phyloP scores from a whole-genome alignment of 2,329 filamentous ascomycete species.

The Penicillium occitanis region DNA sequence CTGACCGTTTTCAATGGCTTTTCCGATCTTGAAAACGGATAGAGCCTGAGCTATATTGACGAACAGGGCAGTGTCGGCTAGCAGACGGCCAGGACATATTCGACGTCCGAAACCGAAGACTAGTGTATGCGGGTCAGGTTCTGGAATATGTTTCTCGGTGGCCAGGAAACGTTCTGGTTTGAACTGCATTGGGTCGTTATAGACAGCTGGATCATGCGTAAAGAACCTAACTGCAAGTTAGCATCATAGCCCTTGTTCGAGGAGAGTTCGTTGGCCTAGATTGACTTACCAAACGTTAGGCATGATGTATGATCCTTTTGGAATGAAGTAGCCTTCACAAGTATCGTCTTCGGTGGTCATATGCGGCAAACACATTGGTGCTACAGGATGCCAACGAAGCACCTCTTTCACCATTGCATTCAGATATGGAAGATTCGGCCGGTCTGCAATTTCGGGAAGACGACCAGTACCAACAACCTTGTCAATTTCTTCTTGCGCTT shows the following conservation, averaged over 20 bases:
- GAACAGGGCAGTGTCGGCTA: conserved; percentile 46
- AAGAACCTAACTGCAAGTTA: conserved; percentile 35
- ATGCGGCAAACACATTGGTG: conserved; percentile 29
- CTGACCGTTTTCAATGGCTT: conserved; percentile 39
- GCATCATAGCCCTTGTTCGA: not conserved
- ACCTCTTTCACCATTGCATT: conserved; percentile 34
- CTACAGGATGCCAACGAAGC: conserved; percentile 31
- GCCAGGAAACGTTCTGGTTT: conserved; percentile 46
- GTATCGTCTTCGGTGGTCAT: conserved; percentile 25
- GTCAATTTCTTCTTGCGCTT: conserved; percentile 47
- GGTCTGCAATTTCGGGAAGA: conserved; percentile 39
- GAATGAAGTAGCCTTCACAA: conserved; percentile 26
- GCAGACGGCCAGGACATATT: conserved; percentile 44
- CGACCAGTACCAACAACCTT: conserved; percentile 32
- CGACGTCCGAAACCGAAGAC: conserved; percentile 45
- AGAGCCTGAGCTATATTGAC: conserved; percentile 47
- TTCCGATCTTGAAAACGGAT: conserved; percentile 48
- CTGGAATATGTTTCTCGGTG: conserved; percentile 30
- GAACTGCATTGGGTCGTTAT: conserved; percentile 41
- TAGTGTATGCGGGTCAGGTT: conserved; percentile 38
- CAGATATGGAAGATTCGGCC: conserved; percentile 32
- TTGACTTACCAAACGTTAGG: conserved; percentile 33
- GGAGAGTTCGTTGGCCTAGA: not conserved
- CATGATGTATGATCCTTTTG: conserved; percentile 36
- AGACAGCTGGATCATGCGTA: conserved; percentile 40